Evolutionary conservation across 345 rosid genomes (phyloP), one percentile per base, ranked within the genome.

Genomic region (Pistacia integerrima): DNA sequence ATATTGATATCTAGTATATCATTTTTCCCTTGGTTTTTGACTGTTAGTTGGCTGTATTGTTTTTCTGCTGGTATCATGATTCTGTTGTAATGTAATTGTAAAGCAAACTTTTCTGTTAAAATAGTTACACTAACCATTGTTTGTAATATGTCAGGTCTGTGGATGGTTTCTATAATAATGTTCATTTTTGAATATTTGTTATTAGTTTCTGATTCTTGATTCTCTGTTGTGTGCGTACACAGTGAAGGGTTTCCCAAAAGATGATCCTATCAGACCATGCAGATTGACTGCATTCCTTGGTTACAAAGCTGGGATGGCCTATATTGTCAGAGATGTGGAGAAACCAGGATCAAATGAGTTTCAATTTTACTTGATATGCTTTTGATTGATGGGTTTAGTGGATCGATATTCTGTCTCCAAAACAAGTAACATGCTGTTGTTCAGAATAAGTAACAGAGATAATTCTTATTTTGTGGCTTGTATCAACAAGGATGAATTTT

Each of bases 271-370:
- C 12, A 95, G 91, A 80, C 91, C 92, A 7, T 93, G 97, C 79
- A 88, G 84, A 35, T 80, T 95, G 44, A 89, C 99, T 10, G 91
- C 99, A 16, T 94, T 94, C 67, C 48, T 93, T 81, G 98, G 97
- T 16, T 93, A 93, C 73, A 94, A 94, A 84, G 97, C 99, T 75
- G 98, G 99, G 46, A 94, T 94, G 97, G 93, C 97, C 30, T 98
- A 94, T 74, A 89, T 94, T 80, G 97, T 94, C 18, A 87, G 99
- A 79, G 98, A 94, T 8, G 99, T 94, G 1, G 99, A 93, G 25
- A 95, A 93, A 35, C 99, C 97, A 66, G 99, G 98, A 74, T 93
- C 98, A 77, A 94, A 92, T 90, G 46, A 44, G 92, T 58, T 33
- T 74, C 14, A 38, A 3, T 28, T 49, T 18, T 70, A 28, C 2